Evolutionary conservation across 2,329 filamentous ascomycete species (phyloP).

Genomic region (Grosmannia clavigera): DNA sequence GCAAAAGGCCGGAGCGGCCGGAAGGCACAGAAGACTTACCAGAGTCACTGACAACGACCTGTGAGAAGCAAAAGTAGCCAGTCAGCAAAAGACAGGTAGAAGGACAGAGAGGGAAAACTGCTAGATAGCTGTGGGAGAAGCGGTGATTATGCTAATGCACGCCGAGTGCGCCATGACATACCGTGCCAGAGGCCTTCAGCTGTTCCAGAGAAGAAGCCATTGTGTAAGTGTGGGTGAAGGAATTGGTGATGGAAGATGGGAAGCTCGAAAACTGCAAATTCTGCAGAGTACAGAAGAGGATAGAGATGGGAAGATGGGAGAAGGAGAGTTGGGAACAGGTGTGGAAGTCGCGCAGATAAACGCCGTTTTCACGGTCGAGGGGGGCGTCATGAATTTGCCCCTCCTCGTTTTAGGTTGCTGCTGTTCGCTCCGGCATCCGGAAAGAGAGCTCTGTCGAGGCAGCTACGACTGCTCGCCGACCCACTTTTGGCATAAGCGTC

Average conservation of each 20-base stretch:
- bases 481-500: neutral
- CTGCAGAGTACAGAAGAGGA: neutral
- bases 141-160: no score
- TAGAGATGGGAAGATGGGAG: neutral
- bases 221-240: conserved; percentile 11
- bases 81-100: neutral
- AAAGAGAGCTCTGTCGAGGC: neutral
- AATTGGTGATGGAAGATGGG: neutral
- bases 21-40: conserved; percentile 42
- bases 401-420: neutral
- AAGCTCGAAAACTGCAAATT: neutral
- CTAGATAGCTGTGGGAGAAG: neutral
- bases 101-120: neutral
- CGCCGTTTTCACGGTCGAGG: neutral
- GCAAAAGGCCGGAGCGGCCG: neutral
- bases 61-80: conserved; percentile 13
- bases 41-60: conserved; percentile 96
- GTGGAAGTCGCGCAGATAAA: neutral
- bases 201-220: conserved; percentile 93
- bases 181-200: conserved; percentile 92
- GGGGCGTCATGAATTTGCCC: neutral
- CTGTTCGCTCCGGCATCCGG: neutral
- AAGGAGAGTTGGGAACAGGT: neutral
- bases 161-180: conserved; percentile 38
- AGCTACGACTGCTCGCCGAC: neutral